Percentiles rank a stretch among this genome's conserved stretches.
Conservation (phyloP, 2,329 filamentous ascomycete species). For the Nemania diffusa region DNA sequence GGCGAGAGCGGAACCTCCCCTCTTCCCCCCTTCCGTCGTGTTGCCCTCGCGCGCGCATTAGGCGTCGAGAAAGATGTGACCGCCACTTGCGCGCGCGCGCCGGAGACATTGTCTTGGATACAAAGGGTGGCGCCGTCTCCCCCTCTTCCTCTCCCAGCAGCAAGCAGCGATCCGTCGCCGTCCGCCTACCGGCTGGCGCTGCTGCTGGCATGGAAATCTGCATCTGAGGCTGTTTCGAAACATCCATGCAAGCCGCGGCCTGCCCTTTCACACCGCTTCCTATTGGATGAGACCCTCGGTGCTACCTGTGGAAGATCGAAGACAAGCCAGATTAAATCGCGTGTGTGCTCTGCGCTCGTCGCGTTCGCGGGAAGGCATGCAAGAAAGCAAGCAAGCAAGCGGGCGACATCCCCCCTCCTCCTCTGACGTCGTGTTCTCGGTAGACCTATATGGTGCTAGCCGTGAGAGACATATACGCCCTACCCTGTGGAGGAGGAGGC, state of each 20-base stretch:
- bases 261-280: constrained; percentile 18
- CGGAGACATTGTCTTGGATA: constrained; percentile 8
- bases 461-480: constrained; percentile 4
- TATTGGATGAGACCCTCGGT: constrained; percentile 4
- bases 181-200: constrained; percentile 11
- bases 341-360: background rate
- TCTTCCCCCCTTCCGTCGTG: background rate
- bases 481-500: background rate
- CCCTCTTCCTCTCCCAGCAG: background rate
- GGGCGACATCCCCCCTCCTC: background rate
- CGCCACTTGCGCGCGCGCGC: constrained; percentile 1
- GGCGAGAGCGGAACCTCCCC: background rate
- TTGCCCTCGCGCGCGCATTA: background rate
- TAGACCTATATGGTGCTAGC: background rate
- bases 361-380: constrained; percentile 7
- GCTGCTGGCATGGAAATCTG: constrained; percentile 19
- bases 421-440: background rate
- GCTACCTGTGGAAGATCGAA: background rate
- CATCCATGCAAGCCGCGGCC: constrained; percentile 4
- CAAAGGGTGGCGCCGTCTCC: constrained; percentile 2
- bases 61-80: constrained; percentile 13
- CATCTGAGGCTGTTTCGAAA: constrained; percentile 26
- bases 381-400: too few relatives aligned
- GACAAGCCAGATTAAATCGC: background rate
- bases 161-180: background rate